Conservation (phyloP, 1,284 basidiomycete species). For the Fomes fomentarius region DNA sequence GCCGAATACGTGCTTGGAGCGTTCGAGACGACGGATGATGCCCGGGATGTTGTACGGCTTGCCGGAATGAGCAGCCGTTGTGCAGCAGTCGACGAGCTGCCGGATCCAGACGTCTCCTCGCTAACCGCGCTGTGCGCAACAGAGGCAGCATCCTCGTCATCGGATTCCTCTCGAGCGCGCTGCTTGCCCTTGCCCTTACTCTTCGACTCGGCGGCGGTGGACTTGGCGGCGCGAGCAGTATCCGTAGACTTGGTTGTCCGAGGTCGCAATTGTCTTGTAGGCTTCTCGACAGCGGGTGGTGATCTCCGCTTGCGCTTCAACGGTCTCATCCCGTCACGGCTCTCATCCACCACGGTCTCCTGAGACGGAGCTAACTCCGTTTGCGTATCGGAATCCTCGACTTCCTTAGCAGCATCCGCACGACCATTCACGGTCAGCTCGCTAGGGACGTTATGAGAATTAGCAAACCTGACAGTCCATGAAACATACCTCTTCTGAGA, state of each 20-base stretch:
- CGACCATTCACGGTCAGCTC: not conserved
- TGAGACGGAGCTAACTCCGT: not conserved
- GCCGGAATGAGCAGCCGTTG: conserved; percentile 37
- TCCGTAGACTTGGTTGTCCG: conserved; percentile 11
- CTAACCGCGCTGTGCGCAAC: conserved; percentile 23
- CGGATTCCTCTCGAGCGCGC: conserved; percentile 15
- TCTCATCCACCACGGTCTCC: not conserved
- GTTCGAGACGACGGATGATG: conserved; percentile 52
- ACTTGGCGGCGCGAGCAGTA: not conserved
- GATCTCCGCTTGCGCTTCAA: conserved; percentile 27
- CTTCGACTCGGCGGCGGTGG: conserved; percentile 4
- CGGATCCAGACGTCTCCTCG: conserved; percentile 35
- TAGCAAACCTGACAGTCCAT: no score
- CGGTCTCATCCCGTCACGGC: conserved; percentile 8
- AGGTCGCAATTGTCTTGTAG: conserved; percentile 25
- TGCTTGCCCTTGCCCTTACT: conserved; percentile 29
- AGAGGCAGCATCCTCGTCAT: conserved; percentile 26
- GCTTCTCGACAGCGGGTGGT: not conserved
- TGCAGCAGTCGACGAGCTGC: conserved; percentile 32
- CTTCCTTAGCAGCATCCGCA: not conserved
- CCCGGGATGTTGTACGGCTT: conserved; percentile 42
- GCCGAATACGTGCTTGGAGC: conserved; percentile 24
- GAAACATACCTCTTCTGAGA: no score
- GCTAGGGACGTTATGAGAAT: no score
- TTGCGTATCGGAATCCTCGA: not conserved